A percentile compares a stretch with the other conserved stretches of the same genome.
These are phyloP conservation scores for Penicillium sp. DNA, from an alignment of 2,329 filamentous ascomycete genomes.

Conservation along the genomic window DNA sequence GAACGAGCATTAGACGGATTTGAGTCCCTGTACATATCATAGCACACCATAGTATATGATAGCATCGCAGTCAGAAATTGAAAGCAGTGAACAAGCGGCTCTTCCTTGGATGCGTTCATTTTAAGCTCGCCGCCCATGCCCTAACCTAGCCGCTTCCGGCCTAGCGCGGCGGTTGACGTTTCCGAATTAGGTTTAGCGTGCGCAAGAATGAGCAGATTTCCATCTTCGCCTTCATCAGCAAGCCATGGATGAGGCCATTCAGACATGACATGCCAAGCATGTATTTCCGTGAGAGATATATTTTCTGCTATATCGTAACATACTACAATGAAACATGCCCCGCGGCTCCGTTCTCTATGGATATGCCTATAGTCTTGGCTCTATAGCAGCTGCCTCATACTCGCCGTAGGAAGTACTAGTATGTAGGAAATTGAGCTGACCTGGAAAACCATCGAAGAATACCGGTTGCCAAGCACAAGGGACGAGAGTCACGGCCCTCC, in stretches of 20 bases:
- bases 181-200: conserved; percentile 12
- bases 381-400: background rate
- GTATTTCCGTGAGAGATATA: too few relatives aligned
- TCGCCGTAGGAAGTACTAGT: too few relatives aligned
- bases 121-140: background rate
- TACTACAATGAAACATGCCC: too few relatives aligned
- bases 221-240: background rate
- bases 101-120: background rate
- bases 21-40: background rate
- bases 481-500: too few relatives aligned
- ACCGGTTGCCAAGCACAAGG: background rate
- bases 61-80: background rate
- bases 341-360: too few relatives aligned
- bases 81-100: background rate
- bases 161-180: background rate
- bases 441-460: background rate
- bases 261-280: too few relatives aligned
- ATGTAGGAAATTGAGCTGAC: background rate
- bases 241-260: background rate
- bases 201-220: conserved; percentile 31
- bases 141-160: background rate
- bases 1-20: conserved; percentile 47
- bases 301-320: too few relatives aligned
- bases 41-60: too few relatives aligned
- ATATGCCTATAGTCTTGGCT: too few relatives aligned